Conservation (phyloP, 306 rosid species). For the Prunus persica region DNA sequence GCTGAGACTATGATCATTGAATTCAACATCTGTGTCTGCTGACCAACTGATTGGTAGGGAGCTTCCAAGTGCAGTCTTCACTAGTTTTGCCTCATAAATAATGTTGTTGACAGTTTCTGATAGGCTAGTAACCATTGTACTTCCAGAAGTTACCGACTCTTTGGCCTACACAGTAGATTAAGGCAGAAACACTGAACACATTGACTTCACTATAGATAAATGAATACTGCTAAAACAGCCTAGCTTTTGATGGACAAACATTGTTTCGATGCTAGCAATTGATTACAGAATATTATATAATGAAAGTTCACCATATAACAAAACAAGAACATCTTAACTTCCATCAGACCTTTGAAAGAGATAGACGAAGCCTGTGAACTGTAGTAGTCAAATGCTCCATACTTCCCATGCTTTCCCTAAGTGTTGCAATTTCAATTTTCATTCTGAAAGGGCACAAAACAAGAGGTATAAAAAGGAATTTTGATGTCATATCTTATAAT, state of each 20-base stretch:
- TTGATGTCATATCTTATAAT: conserved; percentile 11
- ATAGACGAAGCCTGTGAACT: conserved; percentile 77
- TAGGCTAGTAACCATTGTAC: conserved; percentile 28
- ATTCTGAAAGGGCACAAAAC: conserved; percentile 38
- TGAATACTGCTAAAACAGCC: not conserved
- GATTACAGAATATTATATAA: not conserved
- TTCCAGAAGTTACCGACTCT: conserved; percentile 45
- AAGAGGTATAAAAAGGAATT: conserved; percentile 8
- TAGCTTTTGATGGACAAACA: not conserved
- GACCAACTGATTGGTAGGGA: conserved; percentile 89
- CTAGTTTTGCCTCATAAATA: conserved; percentile 66
- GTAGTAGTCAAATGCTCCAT: conserved; percentile 68
- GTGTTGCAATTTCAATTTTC: conserved; percentile 85
- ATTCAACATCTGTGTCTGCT: conserved; percentile 48
- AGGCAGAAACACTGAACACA: not conserved
- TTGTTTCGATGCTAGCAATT: not conserved
- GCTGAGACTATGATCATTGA: conserved; percentile 26
- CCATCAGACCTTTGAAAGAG: conserved; percentile 60
- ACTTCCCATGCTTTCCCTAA: conserved; percentile 80
- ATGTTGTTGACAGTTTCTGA: conserved; percentile 50
- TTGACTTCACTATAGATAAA: not conserved
- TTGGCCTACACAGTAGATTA: conserved; percentile 50
- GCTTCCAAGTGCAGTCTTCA: conserved; percentile 92
- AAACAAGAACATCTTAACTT: not conserved
- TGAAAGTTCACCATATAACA: not conserved